Base-by-base conservation (phyloP, 1,284 basidiomycete species). In the Mixia osmundae region DNA sequence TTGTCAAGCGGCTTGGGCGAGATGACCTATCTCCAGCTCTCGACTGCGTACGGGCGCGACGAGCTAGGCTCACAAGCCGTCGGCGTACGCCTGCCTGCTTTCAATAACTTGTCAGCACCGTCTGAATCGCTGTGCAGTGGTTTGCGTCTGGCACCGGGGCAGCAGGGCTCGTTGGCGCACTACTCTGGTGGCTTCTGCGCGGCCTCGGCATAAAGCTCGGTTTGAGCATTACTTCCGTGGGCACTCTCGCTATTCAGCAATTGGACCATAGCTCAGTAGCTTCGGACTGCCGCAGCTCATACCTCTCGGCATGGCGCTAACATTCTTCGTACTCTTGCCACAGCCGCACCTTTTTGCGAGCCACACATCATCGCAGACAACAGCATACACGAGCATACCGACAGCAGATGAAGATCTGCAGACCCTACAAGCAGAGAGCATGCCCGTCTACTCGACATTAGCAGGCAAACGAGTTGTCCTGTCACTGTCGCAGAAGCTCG, bases 1-100 rank as follows among this genome's bases (percentile, higher is more conserved):
- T 82, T 95, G 51, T 79, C 82, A 0, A 79, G 76, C 72, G 78
- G 78, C 3, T 61, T 97, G 5, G 89, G 91, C 10, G 89, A 97
- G 56, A 57, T 97, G 42, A 95, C 87, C 1, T 95, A 83, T 52
- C 61, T 97, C 3, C 89, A 97, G 58, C 61, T 91, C 3, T 82
- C 83, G 0, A 94, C 87, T 3, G 31, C 45, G 3, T 50, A 48
- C 33, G 41, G 43, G 16, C 32, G 38, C 26, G 36, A 49, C 38
- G 47, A 44, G 15, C 33, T 36, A 16, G 33, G 36, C 7, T 30
- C 26, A 18, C 15, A 25, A 21, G 35, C 39, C 16, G 42, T 44
- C 26, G 39, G 39, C 5, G 28, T 5, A 14, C 25, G 10, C 25
- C n/a, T 10, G 10, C 25, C n/a, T 14, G 10, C 10, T 10, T 26